Conservation (phyloP, 1,284 basidiomycete species). For the Microbotryum lychnidis-dioicae region DNA sequence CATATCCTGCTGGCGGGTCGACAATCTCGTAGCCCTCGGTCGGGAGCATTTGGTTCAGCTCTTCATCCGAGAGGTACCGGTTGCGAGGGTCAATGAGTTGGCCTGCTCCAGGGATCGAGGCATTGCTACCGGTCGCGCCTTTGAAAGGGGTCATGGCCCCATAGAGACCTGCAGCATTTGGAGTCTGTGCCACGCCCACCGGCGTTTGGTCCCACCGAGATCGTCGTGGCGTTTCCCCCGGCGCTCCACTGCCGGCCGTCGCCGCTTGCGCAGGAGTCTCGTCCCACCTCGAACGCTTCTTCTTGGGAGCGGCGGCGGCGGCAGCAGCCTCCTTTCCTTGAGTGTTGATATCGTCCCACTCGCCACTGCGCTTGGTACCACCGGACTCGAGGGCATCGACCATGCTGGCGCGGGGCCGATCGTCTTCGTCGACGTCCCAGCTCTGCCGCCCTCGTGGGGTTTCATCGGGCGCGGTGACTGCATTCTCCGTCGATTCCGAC, state of each 20-base stretch:
- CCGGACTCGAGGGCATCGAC: too few species aligned
- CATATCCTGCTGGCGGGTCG: slow-evolving; percentile 88
- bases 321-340: slow-evolving; percentile 60
- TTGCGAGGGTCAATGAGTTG: slow-evolving; percentile 94
- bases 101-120: slow-evolving; percentile 38
- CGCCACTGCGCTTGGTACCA: slow-evolving; percentile 32
- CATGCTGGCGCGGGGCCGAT: slow-evolving; percentile 41
- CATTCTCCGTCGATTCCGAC: slow-evolving; percentile 58
- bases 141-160: slow-evolving; percentile 35
- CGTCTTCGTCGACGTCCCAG: slow-evolving; percentile 67
- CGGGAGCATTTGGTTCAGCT: slow-evolving; percentile 85
- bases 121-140: slow-evolving; percentile 25
- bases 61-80: slow-evolving; percentile 87
- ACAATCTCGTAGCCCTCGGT: slow-evolving; percentile 82
- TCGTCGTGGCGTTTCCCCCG: slow-evolving; percentile 54
- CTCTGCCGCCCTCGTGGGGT: slow-evolving; percentile 65
- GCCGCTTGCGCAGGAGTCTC: slow-evolving; percentile 60
- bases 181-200: slow-evolving; percentile 34
- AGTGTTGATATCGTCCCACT: slow-evolving; percentile 48
- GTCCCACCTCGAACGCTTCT: slow-evolving; percentile 89
- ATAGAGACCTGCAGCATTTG: slow-evolving; percentile 29
- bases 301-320: slow-evolving; percentile 64
- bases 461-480: slow-evolving; percentile 49
- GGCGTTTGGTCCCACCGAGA: slow-evolving; percentile 95
- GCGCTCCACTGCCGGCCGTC: slow-evolving; percentile 47